Evolutionary conservation across 1,139 yeast genomes (phyloP), one percentile per base, ranked within the genome.

Genomic region (Schwanniomyces etchellsii): DNA sequence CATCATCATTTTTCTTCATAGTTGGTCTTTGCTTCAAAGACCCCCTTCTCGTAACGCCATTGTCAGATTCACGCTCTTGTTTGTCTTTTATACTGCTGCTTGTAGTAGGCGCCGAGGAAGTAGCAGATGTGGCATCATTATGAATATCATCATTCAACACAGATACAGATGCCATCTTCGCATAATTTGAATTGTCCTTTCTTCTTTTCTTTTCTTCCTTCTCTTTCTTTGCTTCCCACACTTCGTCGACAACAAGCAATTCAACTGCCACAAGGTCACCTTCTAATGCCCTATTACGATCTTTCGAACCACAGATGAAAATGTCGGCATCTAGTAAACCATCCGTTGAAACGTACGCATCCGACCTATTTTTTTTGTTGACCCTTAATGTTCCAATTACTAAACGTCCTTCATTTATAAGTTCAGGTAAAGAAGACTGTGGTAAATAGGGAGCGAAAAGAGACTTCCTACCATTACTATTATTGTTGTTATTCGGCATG

Each of bases 231-330:
- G 95, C 81, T 26, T 80, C 89, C 98, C 98, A 91, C 20, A 91
- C 98, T 53, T 91, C 98, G 55, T 91, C 96, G 16, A 91, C 98
- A 13, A 85, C 86, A 36, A 91, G 72, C 38, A 91, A 70, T 55
- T 91, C 98, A 14, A 91, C 88, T 0, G 98, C 98, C 21, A 91
- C 98, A 36, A 86, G 64, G 54, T 91, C 98, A 33, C 97, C 96
- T 59, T 91, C 98, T 32, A 91, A 66, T 7, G 98, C 97, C 52
- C 98, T 79, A 57, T 91, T 91, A 54, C 98, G 84, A 57, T 91
- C 98, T 55, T 91, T 91, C n/a, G 97, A 89, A 9, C 98, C 98
- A 64, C 97, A 93, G 43, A 91, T 91, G 52, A 88, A 91, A 39
- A 91, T 86, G 56, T 91, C 98, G 0, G 97, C 95, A 57, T 91